Evolutionary conservation across 768 basidiomycete genomes (phyloP).

Genomic region (Cubamyces lactineus): DNA sequence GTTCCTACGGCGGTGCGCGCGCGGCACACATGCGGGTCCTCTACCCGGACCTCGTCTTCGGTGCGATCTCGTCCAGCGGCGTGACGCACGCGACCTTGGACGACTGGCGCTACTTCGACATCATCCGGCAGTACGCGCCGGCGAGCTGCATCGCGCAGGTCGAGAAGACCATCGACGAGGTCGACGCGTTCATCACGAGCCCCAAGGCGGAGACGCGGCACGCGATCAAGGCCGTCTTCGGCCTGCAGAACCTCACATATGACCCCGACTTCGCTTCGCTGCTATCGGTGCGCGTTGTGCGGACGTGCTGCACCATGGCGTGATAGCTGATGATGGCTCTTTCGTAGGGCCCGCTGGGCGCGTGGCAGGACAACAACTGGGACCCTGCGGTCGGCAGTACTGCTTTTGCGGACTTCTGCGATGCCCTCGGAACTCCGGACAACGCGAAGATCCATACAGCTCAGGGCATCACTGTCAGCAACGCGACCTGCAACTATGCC

Average conservation of each 20-base stretch:
- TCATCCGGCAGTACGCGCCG: conserved; percentile 74
- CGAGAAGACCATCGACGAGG: conserved; percentile 55
- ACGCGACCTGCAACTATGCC: conserved; percentile 72
- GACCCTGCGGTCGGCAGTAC: conserved; percentile 68
- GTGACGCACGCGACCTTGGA: conserved; percentile 84
- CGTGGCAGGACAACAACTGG: conserved; percentile 90
- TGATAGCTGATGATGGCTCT: neutral
- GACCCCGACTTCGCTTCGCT: conserved; percentile 81
- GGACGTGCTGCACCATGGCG: no score
- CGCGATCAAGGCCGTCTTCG: conserved; percentile 76
- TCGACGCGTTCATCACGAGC: conserved; percentile 64
- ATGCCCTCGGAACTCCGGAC: conserved; percentile 43
- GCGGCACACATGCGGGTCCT: conserved; percentile 90
- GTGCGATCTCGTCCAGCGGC: conserved; percentile 88
- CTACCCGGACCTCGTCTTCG: conserved; percentile 87
- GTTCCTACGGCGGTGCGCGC: conserved; percentile 92
- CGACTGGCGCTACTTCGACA: conserved; percentile 90
- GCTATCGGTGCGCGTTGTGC: conserved; percentile 51
- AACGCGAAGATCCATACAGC: conserved; percentile 32
- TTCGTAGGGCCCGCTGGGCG: conserved; percentile 58
- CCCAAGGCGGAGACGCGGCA: conserved; percentile 42
- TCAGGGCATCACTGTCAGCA: conserved; percentile 48
- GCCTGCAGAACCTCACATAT: conserved; percentile 64
- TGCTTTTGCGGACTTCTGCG: conserved; percentile 70
- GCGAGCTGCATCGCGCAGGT: conserved; percentile 62